Percentiles rank a stretch among this genome's conserved stretches.
Conservation (phyloP, 2,329 filamentous ascomycete species). For the Penicillium rolfsii region DNA sequence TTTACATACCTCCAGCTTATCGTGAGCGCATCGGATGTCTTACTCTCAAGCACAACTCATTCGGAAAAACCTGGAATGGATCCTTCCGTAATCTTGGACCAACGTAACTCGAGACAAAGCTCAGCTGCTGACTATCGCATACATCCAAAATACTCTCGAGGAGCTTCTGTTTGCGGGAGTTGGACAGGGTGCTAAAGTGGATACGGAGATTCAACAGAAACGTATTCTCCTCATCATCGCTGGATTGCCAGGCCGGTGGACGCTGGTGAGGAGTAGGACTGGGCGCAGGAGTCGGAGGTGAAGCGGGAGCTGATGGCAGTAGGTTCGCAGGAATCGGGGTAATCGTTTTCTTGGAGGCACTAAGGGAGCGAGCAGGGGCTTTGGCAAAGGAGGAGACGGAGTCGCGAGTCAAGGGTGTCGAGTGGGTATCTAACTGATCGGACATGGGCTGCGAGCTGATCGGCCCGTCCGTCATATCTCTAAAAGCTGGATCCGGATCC, state of each 20-base stretch:
- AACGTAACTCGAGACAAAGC: conserved; percentile 95
- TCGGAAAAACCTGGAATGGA: conserved; percentile 87
- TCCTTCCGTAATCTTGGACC: conserved; percentile 94
- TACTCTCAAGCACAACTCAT: conserved; percentile 89
- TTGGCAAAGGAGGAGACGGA: conserved; percentile 24
- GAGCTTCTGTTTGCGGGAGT: conserved; percentile 75
- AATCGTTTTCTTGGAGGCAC: conserved; percentile 44
- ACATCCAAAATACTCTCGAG: conserved; percentile 88
- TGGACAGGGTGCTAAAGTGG: conserved; percentile 77
- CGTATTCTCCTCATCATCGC: conserved; percentile 72
- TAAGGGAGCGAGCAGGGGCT: conserved; percentile 27
- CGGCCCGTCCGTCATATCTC: conserved; percentile 24
- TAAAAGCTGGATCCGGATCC: conserved; percentile 28
- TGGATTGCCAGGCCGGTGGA: conserved; percentile 53
- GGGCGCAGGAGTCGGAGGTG: conserved; percentile 68
- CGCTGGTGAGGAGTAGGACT: conserved; percentile 66
- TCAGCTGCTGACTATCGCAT: conserved; percentile 92
- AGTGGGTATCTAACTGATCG: conserved; percentile 43
- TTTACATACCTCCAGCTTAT: neutral
- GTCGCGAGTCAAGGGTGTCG: conserved; percentile 21
- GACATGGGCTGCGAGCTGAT: conserved; percentile 21
- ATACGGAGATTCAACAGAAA: conserved; percentile 78
- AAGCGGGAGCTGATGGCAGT: conserved; percentile 66
- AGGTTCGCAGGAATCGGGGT: conserved; percentile 61
- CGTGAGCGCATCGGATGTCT: conserved; percentile 34